phyloP scores from a whole-genome alignment of 768 basidiomycete genomes.

The Pisolithus tinctorius region DNA sequence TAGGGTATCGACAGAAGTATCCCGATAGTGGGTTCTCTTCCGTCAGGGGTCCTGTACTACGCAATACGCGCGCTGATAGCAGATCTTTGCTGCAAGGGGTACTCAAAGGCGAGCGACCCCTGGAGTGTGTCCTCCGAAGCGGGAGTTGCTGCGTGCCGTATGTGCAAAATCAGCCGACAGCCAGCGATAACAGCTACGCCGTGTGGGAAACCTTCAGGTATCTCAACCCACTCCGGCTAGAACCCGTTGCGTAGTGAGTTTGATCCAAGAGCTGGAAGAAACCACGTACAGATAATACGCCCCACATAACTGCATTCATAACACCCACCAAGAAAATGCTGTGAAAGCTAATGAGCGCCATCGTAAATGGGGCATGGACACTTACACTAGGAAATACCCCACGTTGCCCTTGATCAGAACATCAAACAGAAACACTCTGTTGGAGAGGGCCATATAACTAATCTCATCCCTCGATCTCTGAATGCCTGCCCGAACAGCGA shows the following conservation, averaged over 20 bases:
- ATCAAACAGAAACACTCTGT: neutral
- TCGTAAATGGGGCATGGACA: neutral
- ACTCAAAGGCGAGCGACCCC: too few species aligned
- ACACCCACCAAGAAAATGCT: neutral
- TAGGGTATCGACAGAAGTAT: too few species aligned
- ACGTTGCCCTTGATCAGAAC: neutral
- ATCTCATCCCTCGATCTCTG: neutral
- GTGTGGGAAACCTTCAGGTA: constrained; percentile 1
- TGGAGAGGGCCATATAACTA: neutral
- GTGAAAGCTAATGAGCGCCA: neutral
- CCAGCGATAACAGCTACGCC: neutral
- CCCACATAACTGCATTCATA: neutral
- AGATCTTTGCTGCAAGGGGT: too few species aligned
- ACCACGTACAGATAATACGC: neutral
- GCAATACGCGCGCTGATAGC: too few species aligned
- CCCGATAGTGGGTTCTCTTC: too few species aligned
- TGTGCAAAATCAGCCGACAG: constrained; percentile 1
- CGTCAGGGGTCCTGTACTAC: too few species aligned
- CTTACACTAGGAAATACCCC: neutral
- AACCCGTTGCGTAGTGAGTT: neutral
- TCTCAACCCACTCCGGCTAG: neutral
- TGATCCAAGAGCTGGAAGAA: neutral
- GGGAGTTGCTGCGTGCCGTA: neutral
- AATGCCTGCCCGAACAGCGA: neutral
- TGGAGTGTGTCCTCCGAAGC: too few species aligned